Percentiles rank a stretch among this genome's conserved stretches.
phyloP scores from a whole-genome alignment of 495 filamentous ascomycete species.

The Hypomontagnella submonticulosa region DNA sequence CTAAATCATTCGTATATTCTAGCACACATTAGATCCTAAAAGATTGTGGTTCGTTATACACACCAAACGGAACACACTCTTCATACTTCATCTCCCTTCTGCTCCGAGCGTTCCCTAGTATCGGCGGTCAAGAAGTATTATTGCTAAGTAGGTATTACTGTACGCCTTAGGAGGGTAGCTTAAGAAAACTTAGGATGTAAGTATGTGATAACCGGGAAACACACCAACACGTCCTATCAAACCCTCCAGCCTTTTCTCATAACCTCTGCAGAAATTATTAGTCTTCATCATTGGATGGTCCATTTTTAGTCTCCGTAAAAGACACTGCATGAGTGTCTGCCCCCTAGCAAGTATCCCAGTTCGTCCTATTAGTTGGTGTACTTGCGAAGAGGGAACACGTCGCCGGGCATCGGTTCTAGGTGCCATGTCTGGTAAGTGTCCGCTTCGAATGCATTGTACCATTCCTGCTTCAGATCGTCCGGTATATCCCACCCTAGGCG shows the following conservation, averaged over 20 bases:
- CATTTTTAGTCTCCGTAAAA: conserved; percentile 8
- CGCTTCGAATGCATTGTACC: conserved; percentile 57
- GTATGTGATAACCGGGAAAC: too few species aligned
- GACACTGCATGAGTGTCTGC: conserved; percentile 30
- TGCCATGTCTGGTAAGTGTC: conserved; percentile 59
- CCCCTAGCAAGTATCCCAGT: conserved; percentile 6
- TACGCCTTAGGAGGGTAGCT: too few species aligned
- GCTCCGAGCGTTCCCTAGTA: too few species aligned
- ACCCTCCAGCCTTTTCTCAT: not conserved
- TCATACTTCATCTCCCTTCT: too few species aligned
- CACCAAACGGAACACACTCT: not conserved
- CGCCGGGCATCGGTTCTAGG: conserved; percentile 62
- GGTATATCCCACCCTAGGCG: conserved; percentile 59
- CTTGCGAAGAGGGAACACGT: conserved; percentile 60
- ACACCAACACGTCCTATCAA: not conserved
- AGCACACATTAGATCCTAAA: conserved; percentile 11
- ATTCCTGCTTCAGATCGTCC: conserved; percentile 54
- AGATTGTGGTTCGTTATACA: conserved; percentile 14
- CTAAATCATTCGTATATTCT: conserved; percentile 13
- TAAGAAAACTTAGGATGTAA: too few species aligned
- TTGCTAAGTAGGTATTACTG: not conserved
- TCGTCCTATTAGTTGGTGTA: conserved; percentile 56
- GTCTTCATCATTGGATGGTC: too few species aligned
- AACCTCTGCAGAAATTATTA: not conserved
- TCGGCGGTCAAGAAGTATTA: too few species aligned